A percentile compares a stretch with the other conserved stretches of the same genome.
Evolutionary conservation across 2,329 filamentous ascomycete genomes (phyloP).

Genomic region (Colletotrichum tabaci): DNA sequence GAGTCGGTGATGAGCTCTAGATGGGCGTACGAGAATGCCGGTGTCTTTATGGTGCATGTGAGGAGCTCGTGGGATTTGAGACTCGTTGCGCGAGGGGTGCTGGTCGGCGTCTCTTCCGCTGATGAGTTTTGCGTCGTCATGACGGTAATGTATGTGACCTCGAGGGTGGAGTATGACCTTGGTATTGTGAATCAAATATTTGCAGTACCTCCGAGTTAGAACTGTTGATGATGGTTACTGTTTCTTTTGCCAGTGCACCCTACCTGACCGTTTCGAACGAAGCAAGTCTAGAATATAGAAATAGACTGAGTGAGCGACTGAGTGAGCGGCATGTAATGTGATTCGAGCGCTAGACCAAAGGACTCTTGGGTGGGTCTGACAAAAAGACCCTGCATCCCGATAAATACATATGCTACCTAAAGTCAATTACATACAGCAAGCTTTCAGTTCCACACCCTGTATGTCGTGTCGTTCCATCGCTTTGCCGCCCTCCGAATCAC

Average conservation of each 20-base stretch:
- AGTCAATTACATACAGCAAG: not conserved
- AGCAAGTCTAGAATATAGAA: not conserved
- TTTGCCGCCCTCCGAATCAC: not conserved
- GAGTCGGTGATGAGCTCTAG: conserved; percentile 61
- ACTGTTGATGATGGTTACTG: not conserved
- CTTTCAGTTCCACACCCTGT: not conserved
- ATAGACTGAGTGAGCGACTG: not conserved
- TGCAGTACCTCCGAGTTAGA: not conserved
- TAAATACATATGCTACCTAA: conserved; percentile 18
- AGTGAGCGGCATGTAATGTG: conserved; percentile 33
- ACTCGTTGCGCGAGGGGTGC: conserved; percentile 11
- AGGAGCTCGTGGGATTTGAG: conserved; percentile 64
- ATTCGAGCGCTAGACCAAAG: conserved; percentile 28
- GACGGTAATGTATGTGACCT: not conserved
- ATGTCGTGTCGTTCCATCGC: not conserved
- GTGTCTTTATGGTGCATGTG: conserved; percentile 65
- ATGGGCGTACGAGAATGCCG: conserved; percentile 71
- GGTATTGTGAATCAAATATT: not conserved
- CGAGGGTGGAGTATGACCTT: not conserved
- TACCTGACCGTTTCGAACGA: too few species aligned
- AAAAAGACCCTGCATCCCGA: not conserved
- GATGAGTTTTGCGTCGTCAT: conserved; percentile 38
- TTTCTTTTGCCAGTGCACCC: not conserved
- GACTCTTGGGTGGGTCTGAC: conserved; percentile 12
- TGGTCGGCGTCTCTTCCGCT: conserved; percentile 4